Conservation (phyloP, 2,329 filamentous ascomycete species). For the Aspergillus intermedius region DNA sequence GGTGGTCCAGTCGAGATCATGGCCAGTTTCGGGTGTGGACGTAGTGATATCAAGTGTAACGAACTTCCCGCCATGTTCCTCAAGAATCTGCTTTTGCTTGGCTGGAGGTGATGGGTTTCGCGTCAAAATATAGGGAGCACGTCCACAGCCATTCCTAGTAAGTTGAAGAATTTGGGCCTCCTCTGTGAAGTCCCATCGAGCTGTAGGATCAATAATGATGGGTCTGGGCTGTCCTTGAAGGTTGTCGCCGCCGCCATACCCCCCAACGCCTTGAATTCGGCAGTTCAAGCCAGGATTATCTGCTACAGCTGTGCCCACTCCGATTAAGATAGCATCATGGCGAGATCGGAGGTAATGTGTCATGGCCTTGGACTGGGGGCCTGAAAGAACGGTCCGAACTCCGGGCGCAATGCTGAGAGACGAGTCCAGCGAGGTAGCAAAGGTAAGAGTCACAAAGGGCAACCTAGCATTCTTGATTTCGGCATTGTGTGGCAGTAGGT, state of each 20-base stretch:
- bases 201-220: slow-evolving; percentile 68
- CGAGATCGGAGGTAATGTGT: slow-evolving; percentile 83
- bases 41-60: slow-evolving; percentile 18
- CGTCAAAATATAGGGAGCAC: slow-evolving; percentile 64
- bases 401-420: slow-evolving; percentile 67
- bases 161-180: slow-evolving; percentile 60
- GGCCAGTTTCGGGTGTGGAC: slow-evolving; percentile 3
- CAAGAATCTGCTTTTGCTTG: slow-evolving; percentile 14
- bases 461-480: slow-evolving; percentile 15
- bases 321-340: slow-evolving; percentile 80
- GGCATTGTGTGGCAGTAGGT: slow-evolving; percentile 33
- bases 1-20: slow-evolving; percentile 49
- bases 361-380: slow-evolving; percentile 79
- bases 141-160: slow-evolving; percentile 56
- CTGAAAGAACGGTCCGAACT: slow-evolving; percentile 69
- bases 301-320: slow-evolving; percentile 73
- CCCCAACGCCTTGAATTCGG: slow-evolving; percentile 56
- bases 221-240: slow-evolving; percentile 63
- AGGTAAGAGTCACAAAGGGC: slow-evolving; percentile 69
- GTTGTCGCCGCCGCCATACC: slow-evolving; percentile 47
- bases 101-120: slow-evolving; percentile 9
- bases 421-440: slow-evolving; percentile 79
- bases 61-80: slow-evolving; percentile 26
- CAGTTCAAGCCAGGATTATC: slow-evolving; percentile 85
- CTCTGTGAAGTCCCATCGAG: slow-evolving; percentile 58